Base-by-base conservation (phyloP, 1,284 basidiomycete genomes). In the Cryptococcus depauperatus region DNA sequence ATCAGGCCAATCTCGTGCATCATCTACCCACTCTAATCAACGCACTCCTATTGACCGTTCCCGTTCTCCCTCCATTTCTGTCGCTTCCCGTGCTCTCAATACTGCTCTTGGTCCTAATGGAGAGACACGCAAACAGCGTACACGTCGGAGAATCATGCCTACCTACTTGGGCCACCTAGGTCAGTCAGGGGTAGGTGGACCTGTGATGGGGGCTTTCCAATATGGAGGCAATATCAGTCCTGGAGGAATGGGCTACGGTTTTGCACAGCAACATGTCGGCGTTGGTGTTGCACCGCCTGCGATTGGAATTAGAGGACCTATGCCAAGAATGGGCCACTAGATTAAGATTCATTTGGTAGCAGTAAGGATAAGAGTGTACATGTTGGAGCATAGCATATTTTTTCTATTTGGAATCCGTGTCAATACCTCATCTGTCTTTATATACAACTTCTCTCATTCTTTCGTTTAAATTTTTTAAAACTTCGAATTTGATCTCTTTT, bases 121-220 rank as follows among this genome's bases (percentile, higher is more conserved):
- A 14, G 45, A 46, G 14, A 26, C 25, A 5, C 51, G 66, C 28
- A 69, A 67, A 44, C 52, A 52, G 28, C 48, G 67, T 22, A 63
- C 64, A 3, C 55, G 67, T 35, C 51, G 67, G 32, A 51, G 67
- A 37, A 69, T 69, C 56, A 67, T 66, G 58, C 67, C 67, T 3
- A 66, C 65, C 10, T 64, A 68, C 42, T 56, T 69, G 13, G 67
- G 67, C 16, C 56, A 62, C 50, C 45, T 67, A 10, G 59, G 58
- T 44, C 64, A 67, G 50, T 60, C 65, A 8, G 65, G 66, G 23
- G 56, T 66, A 8, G 64, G 61, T 7, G 65, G 61, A 9, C 66
- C 66, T 4, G 55, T 65, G 39, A 54, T 55, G 47, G 62, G 62
- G 27, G 58, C 56, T 1, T 68, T 68, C 35, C n/a, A n/a, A n/a